phyloP scores from a whole-genome alignment of 257 asterid species.

The Capsicum pubescens region DNA sequence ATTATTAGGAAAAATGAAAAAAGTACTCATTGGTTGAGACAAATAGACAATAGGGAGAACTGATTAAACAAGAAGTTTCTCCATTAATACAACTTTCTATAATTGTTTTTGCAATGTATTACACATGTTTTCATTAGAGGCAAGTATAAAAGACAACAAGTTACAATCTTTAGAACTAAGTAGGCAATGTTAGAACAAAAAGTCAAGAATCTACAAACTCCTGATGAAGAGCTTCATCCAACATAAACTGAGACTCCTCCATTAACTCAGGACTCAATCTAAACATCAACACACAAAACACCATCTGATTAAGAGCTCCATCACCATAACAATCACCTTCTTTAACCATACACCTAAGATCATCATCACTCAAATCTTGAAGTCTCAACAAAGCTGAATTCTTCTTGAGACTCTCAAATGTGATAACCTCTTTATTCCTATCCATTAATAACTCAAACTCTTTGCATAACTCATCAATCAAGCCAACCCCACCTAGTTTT shows the following conservation, averaged over 20 bases:
- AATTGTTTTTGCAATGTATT: neutral
- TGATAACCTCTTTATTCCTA: conserved; percentile 48
- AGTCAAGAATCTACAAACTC: conserved; percentile 34
- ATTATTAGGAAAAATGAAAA: neutral
- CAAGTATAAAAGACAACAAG: neutral
- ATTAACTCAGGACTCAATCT: conserved; percentile 64
- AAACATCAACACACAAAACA: conserved; percentile 65
- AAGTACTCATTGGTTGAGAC: neutral
- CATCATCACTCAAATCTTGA: conserved; percentile 51
- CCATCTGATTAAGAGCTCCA: conserved; percentile 65
- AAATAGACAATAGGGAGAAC: neutral
- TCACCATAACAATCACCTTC: conserved; percentile 68
- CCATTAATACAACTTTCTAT: neutral
- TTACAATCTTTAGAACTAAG: neutral
- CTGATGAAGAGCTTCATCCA: conserved; percentile 48
- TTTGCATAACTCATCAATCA: conserved; percentile 59
- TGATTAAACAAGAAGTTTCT: neutral
- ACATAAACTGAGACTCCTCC: conserved; percentile 52
- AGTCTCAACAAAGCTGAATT: conserved; percentile 52
- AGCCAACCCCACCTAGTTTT: conserved; percentile 62
- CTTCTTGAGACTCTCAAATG: conserved; percentile 58
- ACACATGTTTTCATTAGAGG: neutral
- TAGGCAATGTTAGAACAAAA: conserved; percentile 3
- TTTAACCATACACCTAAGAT: conserved; percentile 49
- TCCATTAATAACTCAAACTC: conserved; percentile 60